Percentiles rank a stretch among this genome's conserved stretches.
These are phyloP conservation scores for Botrytis paeoniae DNA, from an alignment of 2,329 filamentous ascomycete genomes.

Conservation along the genomic window DNA sequence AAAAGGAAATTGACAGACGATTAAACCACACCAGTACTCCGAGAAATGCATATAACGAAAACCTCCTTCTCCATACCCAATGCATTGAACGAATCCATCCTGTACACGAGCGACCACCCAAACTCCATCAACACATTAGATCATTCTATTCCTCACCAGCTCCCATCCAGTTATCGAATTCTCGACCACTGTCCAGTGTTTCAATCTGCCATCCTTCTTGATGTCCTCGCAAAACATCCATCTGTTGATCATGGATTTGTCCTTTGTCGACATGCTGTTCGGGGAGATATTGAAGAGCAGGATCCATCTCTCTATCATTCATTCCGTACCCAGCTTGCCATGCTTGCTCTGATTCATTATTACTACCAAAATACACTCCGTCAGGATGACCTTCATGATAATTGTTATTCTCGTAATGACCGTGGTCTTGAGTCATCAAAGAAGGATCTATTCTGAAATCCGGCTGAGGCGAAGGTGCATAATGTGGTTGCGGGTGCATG, in stretches of 20 bases:
- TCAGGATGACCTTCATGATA: constrained; percentile 23
- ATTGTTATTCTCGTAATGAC: constrained; percentile 26
- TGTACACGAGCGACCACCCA: constrained; percentile 4
- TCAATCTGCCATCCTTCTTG: constrained; percentile 38
- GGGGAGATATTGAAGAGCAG: constrained; percentile 28
- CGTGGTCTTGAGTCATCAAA: constrained; percentile 29
- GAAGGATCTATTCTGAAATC: constrained; percentile 35
- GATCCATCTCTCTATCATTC: constrained; percentile 24
- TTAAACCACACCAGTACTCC: not conserved
- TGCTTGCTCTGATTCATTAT: constrained; percentile 27
- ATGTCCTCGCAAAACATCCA: constrained; percentile 32
- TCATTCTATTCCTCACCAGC: constrained; percentile 21
- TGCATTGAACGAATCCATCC: constrained; percentile 8
- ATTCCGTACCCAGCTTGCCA: constrained; percentile 25
- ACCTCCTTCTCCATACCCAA: constrained; percentile 13
- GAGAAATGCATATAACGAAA: constrained; percentile 14
- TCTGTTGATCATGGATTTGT: constrained; percentile 35
- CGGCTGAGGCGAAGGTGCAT: constrained; percentile 9
- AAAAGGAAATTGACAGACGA: constrained; percentile 1
- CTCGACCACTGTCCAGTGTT: constrained; percentile 32
- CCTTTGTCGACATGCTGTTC: constrained; percentile 27
- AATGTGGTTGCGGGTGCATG: constrained; percentile 26
- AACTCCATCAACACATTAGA: constrained; percentile 1
- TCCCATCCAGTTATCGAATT: constrained; percentile 39
- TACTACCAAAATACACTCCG: constrained; percentile 29